A percentile compares a stretch with the other conserved stretches of the same genome.
Evolutionary conservation across 495 filamentous ascomycete species (phyloP).

Genomic region (Talaromyces ruber): DNA sequence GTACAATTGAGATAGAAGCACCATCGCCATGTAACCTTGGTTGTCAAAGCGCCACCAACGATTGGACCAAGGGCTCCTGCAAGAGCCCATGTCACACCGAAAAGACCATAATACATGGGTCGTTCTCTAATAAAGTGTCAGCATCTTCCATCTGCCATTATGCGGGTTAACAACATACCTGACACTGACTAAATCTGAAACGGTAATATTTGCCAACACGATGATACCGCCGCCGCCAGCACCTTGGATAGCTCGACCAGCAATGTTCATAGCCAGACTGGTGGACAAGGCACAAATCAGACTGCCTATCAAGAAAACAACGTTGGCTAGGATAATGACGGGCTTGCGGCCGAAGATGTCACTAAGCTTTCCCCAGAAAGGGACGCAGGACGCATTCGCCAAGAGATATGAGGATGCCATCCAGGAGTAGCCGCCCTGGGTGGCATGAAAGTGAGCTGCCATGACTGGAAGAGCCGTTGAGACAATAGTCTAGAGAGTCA

Average conservation of each 20-base stretch:
- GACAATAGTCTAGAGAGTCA: slow-evolving; percentile 33
- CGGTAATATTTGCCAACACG: slow-evolving; percentile 71
- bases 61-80: slow-evolving; percentile 67
- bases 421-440: slow-evolving; percentile 65
- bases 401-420: slow-evolving; percentile 66
- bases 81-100: slow-evolving; percentile 67
- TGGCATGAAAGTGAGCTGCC: slow-evolving; percentile 49
- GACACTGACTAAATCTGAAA: slow-evolving; percentile 74
- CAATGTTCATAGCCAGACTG: slow-evolving; percentile 67
- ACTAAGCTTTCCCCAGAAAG: slow-evolving; percentile 74
- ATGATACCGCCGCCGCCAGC: slow-evolving; percentile 77
- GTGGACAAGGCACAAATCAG: slow-evolving; percentile 60
- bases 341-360: slow-evolving; percentile 85
- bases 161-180: slow-evolving; percentile 20
- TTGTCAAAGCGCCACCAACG: slow-evolving; percentile 67
- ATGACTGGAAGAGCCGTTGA: slow-evolving; percentile 56
- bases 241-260: slow-evolving; percentile 71
- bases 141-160: background rate
- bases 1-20: slow-evolving; percentile 60
- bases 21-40: slow-evolving; percentile 53
- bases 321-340: slow-evolving; percentile 63
- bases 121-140: slow-evolving; percentile 40
- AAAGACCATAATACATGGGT: slow-evolving; percentile 53
- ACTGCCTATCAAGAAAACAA: slow-evolving; percentile 68
- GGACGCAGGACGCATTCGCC: slow-evolving; percentile 58